Evolutionary conservation across 2,329 filamentous ascomycete genomes (phyloP), one percentile per base, ranked within the genome.

Genomic region (Alternaria sp.): DNA sequence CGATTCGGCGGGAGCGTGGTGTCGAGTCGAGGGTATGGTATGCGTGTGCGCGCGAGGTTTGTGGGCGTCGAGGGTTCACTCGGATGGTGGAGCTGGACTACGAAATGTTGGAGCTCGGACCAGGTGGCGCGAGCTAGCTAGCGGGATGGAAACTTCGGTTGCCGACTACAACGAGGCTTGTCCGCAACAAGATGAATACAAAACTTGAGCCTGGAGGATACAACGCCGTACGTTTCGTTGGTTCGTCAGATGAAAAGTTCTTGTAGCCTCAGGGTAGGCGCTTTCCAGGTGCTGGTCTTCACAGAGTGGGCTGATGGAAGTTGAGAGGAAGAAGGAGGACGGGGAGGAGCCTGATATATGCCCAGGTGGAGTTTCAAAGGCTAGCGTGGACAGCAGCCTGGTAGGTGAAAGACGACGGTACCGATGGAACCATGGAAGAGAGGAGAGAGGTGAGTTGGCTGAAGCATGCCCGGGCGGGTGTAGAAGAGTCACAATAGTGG

Each of bases 21-120:
- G 17, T 49, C 30, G 30, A n/a, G 51, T 40, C 49, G 26, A 25
- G 26, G 43, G 19, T 56, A 30, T 32, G 17, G 26, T 40, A 11
- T 40, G 36, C 36, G 36, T 40, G 10, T 44, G n/a, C n/a, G 19
- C 21, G 30, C 49, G 28, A 40, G 21, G 51, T 51, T 23, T 49
- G 59, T 47, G 30, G 4, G 56, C 32, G 55, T 47, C n/a, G 25
- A 58, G 52, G n/a, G 49, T 45, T n/a, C 12, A 44, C 23, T 21
- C 51, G 52, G 52, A 43, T 25, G 36, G 44, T 50, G 44, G 56
- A 57, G 55, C 51, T 43, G 8, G 36, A 44, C 36, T 50, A 62
- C 52, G 46, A 65, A 59, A 62, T 61, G 36, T 62, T 46, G 59
- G 57, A 62, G 62, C 62, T 61, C 36, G 59, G 57, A 58, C 65